Conservation (phyloP, 2,329 filamentous ascomycete species). For the Alternaria arbusti region DNA sequence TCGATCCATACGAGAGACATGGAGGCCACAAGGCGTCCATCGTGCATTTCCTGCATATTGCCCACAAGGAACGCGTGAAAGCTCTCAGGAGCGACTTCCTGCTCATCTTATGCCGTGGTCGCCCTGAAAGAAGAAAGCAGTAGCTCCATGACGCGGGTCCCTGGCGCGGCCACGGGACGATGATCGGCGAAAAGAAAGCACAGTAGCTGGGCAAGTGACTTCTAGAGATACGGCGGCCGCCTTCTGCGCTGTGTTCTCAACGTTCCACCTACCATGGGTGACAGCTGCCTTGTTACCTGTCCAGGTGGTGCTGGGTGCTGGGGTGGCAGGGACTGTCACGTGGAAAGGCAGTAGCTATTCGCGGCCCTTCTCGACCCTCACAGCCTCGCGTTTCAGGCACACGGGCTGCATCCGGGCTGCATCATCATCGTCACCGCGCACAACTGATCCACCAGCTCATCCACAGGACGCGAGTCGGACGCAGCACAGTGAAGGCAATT, state of each 20-base stretch:
- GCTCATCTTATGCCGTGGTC: background rate
- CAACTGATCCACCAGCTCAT: slow-evolving; percentile 1
- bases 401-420: background rate
- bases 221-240: background rate
- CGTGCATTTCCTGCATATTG: background rate
- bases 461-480: background rate
- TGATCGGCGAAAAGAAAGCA: background rate
- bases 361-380: slow-evolving; percentile 4
- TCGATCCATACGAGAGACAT: background rate
- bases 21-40: background rate
- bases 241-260: background rate
- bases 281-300: slow-evolving; percentile 2
- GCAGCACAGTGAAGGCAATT: background rate
- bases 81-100: background rate
- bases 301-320: background rate
- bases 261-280: background rate
- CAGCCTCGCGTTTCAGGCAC: slow-evolving; percentile 23
- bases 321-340: slow-evolving; percentile 19
- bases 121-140: background rate
- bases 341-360: slow-evolving; percentile 6
- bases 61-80: background rate
- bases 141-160: background rate
- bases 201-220: background rate
- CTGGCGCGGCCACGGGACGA: background rate
- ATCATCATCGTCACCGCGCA: slow-evolving; percentile 6